Base-by-base conservation (phyloP, 805 yeast genomes). In the Pichia membranifaciens region DNA sequence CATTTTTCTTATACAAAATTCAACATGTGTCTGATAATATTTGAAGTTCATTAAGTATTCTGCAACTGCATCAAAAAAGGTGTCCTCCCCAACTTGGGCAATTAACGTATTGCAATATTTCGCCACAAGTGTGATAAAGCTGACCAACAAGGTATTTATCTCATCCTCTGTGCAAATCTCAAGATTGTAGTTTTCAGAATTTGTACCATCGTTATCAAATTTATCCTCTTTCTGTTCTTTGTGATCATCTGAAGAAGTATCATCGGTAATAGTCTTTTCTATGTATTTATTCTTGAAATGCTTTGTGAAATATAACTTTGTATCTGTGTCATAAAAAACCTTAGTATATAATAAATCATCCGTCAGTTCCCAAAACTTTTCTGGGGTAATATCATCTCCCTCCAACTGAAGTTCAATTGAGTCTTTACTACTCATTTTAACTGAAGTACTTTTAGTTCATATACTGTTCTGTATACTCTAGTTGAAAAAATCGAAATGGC, bases 1-100 rank as follows among this genome's bases (percentile, higher is more conserved):
- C 61, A 74, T 60, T 55, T 78, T 78, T 35, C 81, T 63, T 3
- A 77, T 51, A 48, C 81, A 76, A 56, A 77, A 78, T 28, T 64
- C 64, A 45, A 60, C 54, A 47, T 75, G 67, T 1, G 53, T 44
- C 33, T 65, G 64, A 52, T 73, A 77, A 13, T 54, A 53, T 5
- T 49, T 49, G 20, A 55, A 58, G 3, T 54, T 51, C 15, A 61
- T 41, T 15, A 67, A 35, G 33, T 57, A 59, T 21, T 56, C 57
- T 2, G 69, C 55, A 8, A 58, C 53, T 13, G 56, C 38, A n/a
- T 54, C 48, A 41, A 54, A 63, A 43, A 66, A 67, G 13, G 45
- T 43, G 9, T 57, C 59, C 20, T 59, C 59, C 9, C 58, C 57
- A 12, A 50, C 55, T 4, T 47, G 44, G 5, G 41, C 34, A 2